Base-by-base conservation (phyloP, 768 basidiomycete species). In the Russula sp. region DNA sequence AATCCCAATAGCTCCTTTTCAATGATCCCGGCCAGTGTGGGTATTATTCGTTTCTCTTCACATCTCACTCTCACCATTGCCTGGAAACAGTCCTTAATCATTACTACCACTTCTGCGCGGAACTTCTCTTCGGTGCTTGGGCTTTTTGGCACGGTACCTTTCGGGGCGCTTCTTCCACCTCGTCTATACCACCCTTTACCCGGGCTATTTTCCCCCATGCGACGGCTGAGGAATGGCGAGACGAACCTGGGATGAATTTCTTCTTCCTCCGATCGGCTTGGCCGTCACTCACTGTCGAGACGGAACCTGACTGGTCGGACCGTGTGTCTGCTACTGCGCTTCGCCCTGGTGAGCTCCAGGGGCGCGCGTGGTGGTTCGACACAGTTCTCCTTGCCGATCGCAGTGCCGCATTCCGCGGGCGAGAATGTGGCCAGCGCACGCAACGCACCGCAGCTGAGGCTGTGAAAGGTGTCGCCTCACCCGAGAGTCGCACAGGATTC, bases 91-190 rank as follows among this genome's bases (percentile, higher is more conserved):
- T 94, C 79, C 80, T 93, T n/a, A 77, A 79, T 53, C 92, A 94
- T 72, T 94, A 92, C 73, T 94, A 93, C 74, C 92, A 94, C 75
- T 87, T 91, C 64, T 88, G 88, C 36, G 92, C 88, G 0, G 92
- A 94, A 72, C 83, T 91, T 53, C 76, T 91, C 62, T 77, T 93
- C 36, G 92, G 91, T 36, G 76, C 82, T 3, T 90, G 89, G 81
- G 82, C 89, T 1, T 82, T 90, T 69, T 90, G 87, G 87, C 77
- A 79, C 51, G 86, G 86, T 40, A 80, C 86, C 7, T 74, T 71
- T 65, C 63, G 66, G 22, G 67, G 67, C 26, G 55, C 51, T 34
- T 71, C 72, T 26, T 57, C 66, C 53, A 30, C 26, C 3, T 30
- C 59, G 9, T 4, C 18, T 8, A 60, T 70, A 4, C 67, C 75